Base-by-base conservation (phyloP, 2,329 filamentous ascomycete species). In the Pestalotiopsis sp. region DNA sequence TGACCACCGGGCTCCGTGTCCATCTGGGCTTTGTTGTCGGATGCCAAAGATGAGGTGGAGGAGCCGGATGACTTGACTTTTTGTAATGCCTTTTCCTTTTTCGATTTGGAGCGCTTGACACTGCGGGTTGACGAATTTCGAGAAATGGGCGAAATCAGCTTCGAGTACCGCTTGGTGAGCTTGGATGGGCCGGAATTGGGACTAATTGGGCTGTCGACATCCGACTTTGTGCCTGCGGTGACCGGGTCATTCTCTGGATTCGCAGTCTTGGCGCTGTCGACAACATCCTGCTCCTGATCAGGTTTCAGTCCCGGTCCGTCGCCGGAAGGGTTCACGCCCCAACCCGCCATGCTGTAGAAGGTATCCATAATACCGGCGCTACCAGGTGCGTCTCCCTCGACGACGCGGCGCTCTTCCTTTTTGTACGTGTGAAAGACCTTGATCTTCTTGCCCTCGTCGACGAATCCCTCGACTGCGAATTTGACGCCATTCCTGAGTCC, bases 401-500 rank as follows among this genome's bases (percentile, higher is more conserved):
- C 86, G 2, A 94, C 82, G 14, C 90, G 85, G 62, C 93, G 87
- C 80, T 98, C 95, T 64, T 83, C 86, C 75, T 86, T 89, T 68
- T 83, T 86, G 76, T 98, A 98, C 0, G 91, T 92, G 78, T 98
- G 95, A 67, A 96, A 91, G 11, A 88, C 85, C 76, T 93, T 91
- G 73, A 98, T 97, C 74, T 88, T 90, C 82, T 93, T 95, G 5
- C 96, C 95, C 73, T 96, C 92, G n/a, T 98, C 92, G 1, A 90
- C 89, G 72, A 91, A 98, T 0, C 94, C 94, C 77, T 97, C 92
- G 0, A 98, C 87, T 0, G 91, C 89, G 40, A 98, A 87, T 80
- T 96, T 97, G 70, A 98, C 95, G 0, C 95, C 95, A 73, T 95
- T 91, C 60, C 93, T 85, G 65, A 98, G 78, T 0, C 95, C 96